Evolutionary conservation across 805 yeast species (phyloP).

Genomic region (Saccharomyces mikatae): DNA sequence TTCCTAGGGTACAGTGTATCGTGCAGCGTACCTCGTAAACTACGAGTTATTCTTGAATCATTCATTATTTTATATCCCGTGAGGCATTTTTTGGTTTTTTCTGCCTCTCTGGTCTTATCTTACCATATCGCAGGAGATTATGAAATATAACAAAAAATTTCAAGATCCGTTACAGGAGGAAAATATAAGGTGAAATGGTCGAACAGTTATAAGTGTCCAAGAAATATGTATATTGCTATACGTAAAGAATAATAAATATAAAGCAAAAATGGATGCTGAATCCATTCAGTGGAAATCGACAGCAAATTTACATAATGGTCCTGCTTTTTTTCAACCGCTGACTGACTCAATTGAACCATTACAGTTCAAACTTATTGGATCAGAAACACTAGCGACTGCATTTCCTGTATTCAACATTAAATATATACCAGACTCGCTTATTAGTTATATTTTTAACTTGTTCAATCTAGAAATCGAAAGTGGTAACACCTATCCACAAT

Average conservation of each 20-base stretch:
- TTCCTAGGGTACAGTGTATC: too few species aligned
- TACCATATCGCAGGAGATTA: neutral
- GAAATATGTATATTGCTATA: neutral
- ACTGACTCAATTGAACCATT: conserved; percentile 33
- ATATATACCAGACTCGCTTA: conserved; percentile 44
- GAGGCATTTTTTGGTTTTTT: neutral
- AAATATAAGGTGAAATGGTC: neutral
- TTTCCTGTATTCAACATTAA: conserved; percentile 45
- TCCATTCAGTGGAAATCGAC: conserved; percentile 6
- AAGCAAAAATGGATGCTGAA: neutral
- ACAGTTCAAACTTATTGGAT: conserved; percentile 36
- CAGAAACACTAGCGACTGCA: conserved; percentile 45
- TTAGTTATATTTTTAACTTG: conserved; percentile 39
- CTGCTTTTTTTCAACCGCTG: conserved; percentile 28
- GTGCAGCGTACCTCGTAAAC: neutral
- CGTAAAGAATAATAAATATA: neutral
- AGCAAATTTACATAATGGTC: conserved; percentile 25
- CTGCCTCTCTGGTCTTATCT: neutral
- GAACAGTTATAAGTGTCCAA: neutral
- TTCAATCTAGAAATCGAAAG: conserved; percentile 60
- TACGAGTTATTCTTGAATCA: neutral
- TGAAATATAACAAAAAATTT: neutral
- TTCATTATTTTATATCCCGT: neutral
- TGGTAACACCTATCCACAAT: conserved; percentile 72
- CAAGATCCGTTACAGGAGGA: neutral